These are phyloP conservation scores for Xylaria sp. DNA, from an alignment of 2,329 filamentous ascomycete species.

Conservation along the genomic window DNA sequence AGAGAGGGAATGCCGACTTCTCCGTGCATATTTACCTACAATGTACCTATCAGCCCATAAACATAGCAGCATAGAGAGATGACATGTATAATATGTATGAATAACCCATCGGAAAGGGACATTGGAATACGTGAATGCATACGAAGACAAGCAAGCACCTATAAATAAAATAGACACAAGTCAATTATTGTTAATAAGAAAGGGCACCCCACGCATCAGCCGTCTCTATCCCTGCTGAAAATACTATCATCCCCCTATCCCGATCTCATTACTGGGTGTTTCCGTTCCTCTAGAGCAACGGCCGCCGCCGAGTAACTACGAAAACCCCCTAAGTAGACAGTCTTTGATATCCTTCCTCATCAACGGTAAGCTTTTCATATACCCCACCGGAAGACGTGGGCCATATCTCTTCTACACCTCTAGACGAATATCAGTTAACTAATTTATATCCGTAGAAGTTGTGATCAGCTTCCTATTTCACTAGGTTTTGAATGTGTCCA, in stretches of 20 bases:
- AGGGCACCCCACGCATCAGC: background rate
- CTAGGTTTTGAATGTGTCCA: too few relatives aligned
- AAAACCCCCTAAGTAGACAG: background rate
- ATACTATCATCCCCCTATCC: background rate
- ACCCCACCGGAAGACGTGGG: too few relatives aligned
- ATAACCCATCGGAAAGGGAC: slow-evolving; percentile 1
- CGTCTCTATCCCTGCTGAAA: background rate
- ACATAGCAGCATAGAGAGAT: slow-evolving; percentile 22
- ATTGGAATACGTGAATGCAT: background rate
- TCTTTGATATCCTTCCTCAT: background rate
- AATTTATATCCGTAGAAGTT: too few relatives aligned
- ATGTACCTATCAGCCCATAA: slow-evolving; percentile 35
- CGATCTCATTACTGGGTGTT: background rate
- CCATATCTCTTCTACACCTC: too few relatives aligned
- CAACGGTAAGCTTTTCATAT: too few relatives aligned
- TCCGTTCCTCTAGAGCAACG: background rate
- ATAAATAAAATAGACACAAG: background rate
- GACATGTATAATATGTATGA: slow-evolving; percentile 39
- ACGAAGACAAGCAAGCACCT: background rate
- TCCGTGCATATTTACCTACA: slow-evolving; percentile 24
- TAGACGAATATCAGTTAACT: too few relatives aligned
- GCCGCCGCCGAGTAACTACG: background rate
- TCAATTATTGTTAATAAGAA: background rate
- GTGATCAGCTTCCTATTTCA: too few relatives aligned
- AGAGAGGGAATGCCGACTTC: slow-evolving; percentile 9